These are phyloP conservation scores for Thozetella sp. DNA, from an alignment of 495 filamentous ascomycete species.

Conservation along the genomic window DNA sequence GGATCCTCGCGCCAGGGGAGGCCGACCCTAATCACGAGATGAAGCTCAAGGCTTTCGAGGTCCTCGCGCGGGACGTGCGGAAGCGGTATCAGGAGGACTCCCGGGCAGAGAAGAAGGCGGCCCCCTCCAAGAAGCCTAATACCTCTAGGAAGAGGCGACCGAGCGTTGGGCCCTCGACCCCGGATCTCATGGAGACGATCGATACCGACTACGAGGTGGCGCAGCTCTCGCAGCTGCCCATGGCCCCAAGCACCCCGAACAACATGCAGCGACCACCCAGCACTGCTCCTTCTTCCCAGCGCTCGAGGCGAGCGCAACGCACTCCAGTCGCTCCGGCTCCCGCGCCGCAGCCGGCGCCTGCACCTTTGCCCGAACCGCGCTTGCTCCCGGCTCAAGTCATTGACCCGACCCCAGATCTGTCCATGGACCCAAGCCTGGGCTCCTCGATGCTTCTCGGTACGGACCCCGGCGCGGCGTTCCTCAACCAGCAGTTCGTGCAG, in stretches of 20 bases:
- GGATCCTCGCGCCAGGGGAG: conserved; percentile 54
- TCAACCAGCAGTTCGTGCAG: conserved; percentile 2
- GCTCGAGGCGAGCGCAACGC: neutral
- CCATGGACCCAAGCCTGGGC: conserved; percentile 2
- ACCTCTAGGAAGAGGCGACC: neutral
- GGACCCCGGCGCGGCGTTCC: neutral
- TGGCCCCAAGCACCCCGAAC: neutral
- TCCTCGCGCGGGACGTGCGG: conserved; percentile 72
- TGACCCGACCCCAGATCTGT: neutral
- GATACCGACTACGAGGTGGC: neutral
- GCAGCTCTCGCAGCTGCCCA: neutral
- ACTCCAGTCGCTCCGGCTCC: neutral
- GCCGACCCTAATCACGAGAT: conserved; percentile 54
- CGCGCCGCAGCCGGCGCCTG: neutral
- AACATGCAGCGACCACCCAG: neutral
- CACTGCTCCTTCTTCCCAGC: neutral
- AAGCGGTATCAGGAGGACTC: conserved; percentile 73
- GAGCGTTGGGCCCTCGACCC: neutral
- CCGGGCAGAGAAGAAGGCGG: conserved; percentile 45
- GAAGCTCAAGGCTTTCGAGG: conserved; percentile 68
- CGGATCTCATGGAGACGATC: neutral
- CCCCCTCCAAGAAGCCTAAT: conserved; percentile 7
- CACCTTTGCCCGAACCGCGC: neutral
- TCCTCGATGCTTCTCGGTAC: conserved; percentile 5
- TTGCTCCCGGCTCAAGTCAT: conserved; percentile 2